A percentile compares a stretch with the other conserved stretches of the same genome.
phyloP scores from a whole-genome alignment of 805 yeast species.

The Saccharomyces paradoxus region DNA sequence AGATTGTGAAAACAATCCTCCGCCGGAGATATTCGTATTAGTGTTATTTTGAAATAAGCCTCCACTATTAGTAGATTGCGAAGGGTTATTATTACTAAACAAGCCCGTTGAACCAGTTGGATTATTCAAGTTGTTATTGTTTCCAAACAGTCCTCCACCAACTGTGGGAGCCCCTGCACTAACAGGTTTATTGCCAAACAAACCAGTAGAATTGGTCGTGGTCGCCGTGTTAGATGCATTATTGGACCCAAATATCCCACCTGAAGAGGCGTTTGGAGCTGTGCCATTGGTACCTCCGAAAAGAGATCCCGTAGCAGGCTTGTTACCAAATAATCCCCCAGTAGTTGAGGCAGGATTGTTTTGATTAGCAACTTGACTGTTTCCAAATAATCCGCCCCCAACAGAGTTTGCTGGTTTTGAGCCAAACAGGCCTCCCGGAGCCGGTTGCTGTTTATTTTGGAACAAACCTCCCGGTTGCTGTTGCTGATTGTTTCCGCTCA shows the following conservation, averaged over 20 bases:
- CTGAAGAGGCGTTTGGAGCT: conserved; percentile 3
- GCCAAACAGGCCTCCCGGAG: conserved; percentile 7
- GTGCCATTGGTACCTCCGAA: neutral
- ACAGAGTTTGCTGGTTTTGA: conserved; percentile 3
- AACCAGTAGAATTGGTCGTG: conserved; percentile 19
- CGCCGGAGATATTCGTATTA: conserved; percentile 8
- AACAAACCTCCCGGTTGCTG: neutral
- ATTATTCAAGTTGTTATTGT: conserved; percentile 9
- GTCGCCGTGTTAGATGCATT: conserved; percentile 6
- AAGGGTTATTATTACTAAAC: conserved; percentile 26
- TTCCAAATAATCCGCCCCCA: conserved; percentile 26
- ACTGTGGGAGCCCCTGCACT: conserved; percentile 11
- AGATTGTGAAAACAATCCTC: conserved; percentile 30
- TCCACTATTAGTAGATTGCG: neutral
- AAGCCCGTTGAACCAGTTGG: conserved; percentile 25
- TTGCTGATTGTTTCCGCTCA: conserved; percentile 17
- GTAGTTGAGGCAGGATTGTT: conserved; percentile 11
- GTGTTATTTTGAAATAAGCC: neutral
- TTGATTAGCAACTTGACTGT: neutral
- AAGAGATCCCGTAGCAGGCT: conserved; percentile 3
- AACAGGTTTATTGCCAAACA: conserved; percentile 29
- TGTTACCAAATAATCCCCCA: conserved; percentile 39
- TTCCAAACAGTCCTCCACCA: conserved; percentile 36
- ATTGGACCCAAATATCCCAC: conserved; percentile 12
- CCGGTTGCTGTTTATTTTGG: conserved; percentile 10